These are phyloP conservation scores for Hanseniaspora thailandica DNA, from an alignment of 805 yeast species.

Conservation along the genomic window DNA sequence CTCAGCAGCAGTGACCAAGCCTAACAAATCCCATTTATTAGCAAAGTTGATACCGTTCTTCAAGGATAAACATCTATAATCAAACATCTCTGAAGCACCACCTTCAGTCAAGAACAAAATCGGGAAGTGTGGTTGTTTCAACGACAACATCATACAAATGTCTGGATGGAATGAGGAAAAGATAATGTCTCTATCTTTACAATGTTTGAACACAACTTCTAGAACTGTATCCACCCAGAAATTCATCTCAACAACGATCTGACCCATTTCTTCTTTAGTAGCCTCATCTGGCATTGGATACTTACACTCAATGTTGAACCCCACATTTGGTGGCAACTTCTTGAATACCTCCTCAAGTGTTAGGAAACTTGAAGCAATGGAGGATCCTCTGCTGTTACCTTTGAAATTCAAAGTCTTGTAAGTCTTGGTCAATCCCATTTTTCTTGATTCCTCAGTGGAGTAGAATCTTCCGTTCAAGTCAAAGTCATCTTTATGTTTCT, in stretches of 20 bases:
- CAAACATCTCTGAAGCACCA: conserved; percentile 80
- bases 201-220: conserved; percentile 61
- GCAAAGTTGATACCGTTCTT: conserved; percentile 89
- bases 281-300: conserved; percentile 94
- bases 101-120: conserved; percentile 80
- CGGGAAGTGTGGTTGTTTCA: conserved; percentile 90
- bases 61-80: conserved; percentile 71
- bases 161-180: conserved; percentile 94
- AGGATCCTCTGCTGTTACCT: conserved; percentile 82
- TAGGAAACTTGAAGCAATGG: conserved; percentile 85
- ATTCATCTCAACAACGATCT: conserved; percentile 70
- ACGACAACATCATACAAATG: conserved; percentile 67
- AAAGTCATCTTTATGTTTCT: conserved; percentile 6
- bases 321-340: conserved; percentile 70
- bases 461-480: conserved; percentile 3
- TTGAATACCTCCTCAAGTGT: conserved; percentile 74
- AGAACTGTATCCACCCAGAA: conserved; percentile 80
- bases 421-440: conserved; percentile 80
- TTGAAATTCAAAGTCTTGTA: conserved; percentile 77
- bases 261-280: conserved; percentile 77
- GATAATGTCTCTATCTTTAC: conserved; percentile 69
- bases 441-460: conserved; percentile 29
- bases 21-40: conserved; percentile 78
- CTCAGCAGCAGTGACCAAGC: conserved; percentile 79
- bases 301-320: conserved; percentile 88